These are phyloP conservation scores for Volvox carteri DNA, from an alignment of 163 green algal genomes.

Conservation along the genomic window DNA sequence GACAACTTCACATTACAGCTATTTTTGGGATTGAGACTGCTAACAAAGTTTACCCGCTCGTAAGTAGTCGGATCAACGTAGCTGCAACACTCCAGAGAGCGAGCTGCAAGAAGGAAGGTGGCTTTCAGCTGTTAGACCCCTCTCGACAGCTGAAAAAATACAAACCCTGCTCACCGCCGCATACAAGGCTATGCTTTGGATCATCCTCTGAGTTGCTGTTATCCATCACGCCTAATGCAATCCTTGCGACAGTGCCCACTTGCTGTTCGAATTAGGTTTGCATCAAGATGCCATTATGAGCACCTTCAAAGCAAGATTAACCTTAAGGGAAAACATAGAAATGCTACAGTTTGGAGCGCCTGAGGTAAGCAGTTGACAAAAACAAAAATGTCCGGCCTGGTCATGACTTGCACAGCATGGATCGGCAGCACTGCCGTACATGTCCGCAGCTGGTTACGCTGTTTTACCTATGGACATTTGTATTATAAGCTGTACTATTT, in stretches of 20 bases:
- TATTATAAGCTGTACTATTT: no score
- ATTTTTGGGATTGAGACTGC: background rate
- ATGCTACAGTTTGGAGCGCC: no score
- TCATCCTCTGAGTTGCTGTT: background rate
- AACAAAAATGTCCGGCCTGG: no score
- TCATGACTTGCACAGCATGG: no score
- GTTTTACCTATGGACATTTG: no score
- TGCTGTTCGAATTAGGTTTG: background rate
- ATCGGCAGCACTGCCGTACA: no score
- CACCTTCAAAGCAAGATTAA: no score
- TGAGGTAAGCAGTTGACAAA: no score
- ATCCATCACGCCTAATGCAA: background rate
- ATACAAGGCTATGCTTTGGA: background rate
- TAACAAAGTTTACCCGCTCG: background rate
- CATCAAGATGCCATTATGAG: background rate
- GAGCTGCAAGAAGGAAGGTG: background rate
- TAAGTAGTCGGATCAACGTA: slow-evolving; percentile 26
- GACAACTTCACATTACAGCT: background rate
- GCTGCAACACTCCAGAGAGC: background rate
- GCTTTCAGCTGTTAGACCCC: background rate
- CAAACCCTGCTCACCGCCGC: slow-evolving; percentile 2
- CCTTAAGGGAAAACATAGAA: no score
- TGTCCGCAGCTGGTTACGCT: no score
- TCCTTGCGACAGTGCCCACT: background rate
- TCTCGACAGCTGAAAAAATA: background rate